A percentile compares a stretch with the other conserved stretches of the same genome.
Evolutionary conservation across 2,329 filamentous ascomycete genomes (phyloP).

Genomic region (Keithomyces neogunnii): DNA sequence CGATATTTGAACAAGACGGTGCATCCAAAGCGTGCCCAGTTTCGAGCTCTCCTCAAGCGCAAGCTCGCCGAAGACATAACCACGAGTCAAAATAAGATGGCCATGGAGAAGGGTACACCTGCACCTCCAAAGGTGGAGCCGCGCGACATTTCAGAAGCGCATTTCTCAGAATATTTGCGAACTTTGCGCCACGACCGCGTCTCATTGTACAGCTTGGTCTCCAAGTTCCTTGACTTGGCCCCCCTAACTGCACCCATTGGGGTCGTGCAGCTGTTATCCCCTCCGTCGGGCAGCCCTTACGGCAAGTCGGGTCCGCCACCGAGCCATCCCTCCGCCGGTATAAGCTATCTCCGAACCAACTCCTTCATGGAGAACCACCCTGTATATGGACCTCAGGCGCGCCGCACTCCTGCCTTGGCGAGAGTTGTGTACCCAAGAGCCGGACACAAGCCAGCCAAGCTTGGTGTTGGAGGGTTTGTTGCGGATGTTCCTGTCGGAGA

Average conservation of each 20-base stretch:
- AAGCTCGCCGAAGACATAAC: slow-evolving; percentile 40
- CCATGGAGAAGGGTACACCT: slow-evolving; percentile 28
- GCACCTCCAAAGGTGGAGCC: slow-evolving; percentile 19
- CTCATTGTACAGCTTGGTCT: slow-evolving; percentile 44
- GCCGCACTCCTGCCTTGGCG: slow-evolving; percentile 38
- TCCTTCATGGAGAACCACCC: slow-evolving; percentile 52
- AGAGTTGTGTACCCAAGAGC: slow-evolving; percentile 41
- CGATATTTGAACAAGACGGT: slow-evolving; percentile 46
- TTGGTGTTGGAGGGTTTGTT: slow-evolving; percentile 50
- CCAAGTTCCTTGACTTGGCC: slow-evolving; percentile 54
- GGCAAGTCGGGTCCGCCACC: slow-evolving; percentile 46
- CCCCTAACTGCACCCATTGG: slow-evolving; percentile 33
- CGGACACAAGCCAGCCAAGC: slow-evolving; percentile 26
- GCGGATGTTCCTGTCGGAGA: slow-evolving; percentile 32
- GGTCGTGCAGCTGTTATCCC: slow-evolving; percentile 16
- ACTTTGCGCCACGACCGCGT: slow-evolving; percentile 42
- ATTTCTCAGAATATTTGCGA: slow-evolving; percentile 44
- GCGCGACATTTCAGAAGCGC: slow-evolving; percentile 37
- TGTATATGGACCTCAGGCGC: slow-evolving; percentile 48
- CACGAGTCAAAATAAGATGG: slow-evolving; percentile 23
- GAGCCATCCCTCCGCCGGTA: slow-evolving; percentile 53
- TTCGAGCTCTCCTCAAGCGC: slow-evolving; percentile 43
- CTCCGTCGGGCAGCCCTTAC: slow-evolving; percentile 33
- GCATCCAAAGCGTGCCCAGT: slow-evolving; percentile 42
- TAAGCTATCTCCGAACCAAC: slow-evolving; percentile 51